These are phyloP conservation scores for Nepenthes mirabilis DNA, from an alignment of 148 eudicot genomes.

Conservation along the genomic window DNA sequence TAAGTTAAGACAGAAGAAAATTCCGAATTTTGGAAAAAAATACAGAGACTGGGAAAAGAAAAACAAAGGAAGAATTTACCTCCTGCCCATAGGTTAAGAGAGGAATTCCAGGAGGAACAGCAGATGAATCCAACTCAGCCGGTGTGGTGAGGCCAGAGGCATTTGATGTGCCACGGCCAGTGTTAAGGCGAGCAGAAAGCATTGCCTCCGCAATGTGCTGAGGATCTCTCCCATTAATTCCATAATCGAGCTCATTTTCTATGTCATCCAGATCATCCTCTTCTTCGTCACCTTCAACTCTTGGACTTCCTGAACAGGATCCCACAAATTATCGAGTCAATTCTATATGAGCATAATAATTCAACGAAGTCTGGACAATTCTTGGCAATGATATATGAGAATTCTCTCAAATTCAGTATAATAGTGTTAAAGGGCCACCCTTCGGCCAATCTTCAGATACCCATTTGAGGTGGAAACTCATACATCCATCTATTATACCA, in stretches of 20 bases:
- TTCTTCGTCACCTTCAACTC: constrained; percentile 59
- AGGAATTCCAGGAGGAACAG: constrained; percentile 29
- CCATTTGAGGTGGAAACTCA: too few relatives aligned
- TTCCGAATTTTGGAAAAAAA: too few relatives aligned
- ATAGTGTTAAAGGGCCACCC: too few relatives aligned
- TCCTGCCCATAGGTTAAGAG: constrained; percentile 48
- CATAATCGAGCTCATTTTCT: constrained; percentile 43
- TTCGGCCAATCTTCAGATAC: too few relatives aligned
- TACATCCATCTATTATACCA: too few relatives aligned
- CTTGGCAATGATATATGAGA: too few relatives aligned
- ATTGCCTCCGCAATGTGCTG: constrained; percentile 15
- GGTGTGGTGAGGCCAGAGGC: constrained; percentile 22
- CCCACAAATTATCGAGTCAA: too few relatives aligned
- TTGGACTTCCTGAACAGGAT: constrained; percentile 34
- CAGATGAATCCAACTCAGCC: constrained; percentile 20
- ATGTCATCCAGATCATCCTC: constrained; percentile 54
- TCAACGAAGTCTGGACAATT: too few relatives aligned
- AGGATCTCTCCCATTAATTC: constrained; percentile 8
- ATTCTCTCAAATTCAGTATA: too few relatives aligned
- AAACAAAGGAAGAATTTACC: constrained; percentile 16
- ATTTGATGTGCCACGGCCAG: constrained; percentile 11
- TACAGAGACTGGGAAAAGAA: not conserved
- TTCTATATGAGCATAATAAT: too few relatives aligned
- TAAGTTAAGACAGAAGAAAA: not conserved
- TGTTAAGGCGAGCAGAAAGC: constrained; percentile 11